These are phyloP conservation scores for Saccharomycopsis sp. DNA, from an alignment of 805 yeast species.

Conservation along the genomic window DNA sequence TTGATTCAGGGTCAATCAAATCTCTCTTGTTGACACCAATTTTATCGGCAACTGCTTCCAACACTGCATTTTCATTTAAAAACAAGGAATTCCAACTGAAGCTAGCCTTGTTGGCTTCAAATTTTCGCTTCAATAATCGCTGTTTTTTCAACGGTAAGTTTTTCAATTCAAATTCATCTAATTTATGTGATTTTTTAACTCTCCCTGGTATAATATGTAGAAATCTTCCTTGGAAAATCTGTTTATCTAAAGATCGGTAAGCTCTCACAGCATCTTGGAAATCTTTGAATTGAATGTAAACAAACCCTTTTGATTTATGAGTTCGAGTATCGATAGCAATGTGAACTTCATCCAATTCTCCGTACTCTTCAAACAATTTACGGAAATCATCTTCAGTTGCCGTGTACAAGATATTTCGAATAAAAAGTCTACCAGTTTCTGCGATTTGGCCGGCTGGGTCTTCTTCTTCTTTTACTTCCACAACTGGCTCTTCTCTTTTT, in stretches of 20 bases:
- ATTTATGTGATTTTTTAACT: slow-evolving; percentile 67
- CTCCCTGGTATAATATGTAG: slow-evolving; percentile 85
- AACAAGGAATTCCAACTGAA: slow-evolving; percentile 94
- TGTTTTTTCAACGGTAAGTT: slow-evolving; percentile 92
- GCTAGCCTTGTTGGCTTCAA: slow-evolving; percentile 76
- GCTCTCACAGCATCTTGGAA: slow-evolving; percentile 73
- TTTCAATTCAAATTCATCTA: slow-evolving; percentile 87
- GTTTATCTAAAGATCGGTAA: slow-evolving; percentile 67
- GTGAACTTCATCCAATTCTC: slow-evolving; percentile 81
- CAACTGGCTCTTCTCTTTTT: slow-evolving; percentile 15
- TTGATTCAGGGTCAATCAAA: slow-evolving; percentile 78
- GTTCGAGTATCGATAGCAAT: slow-evolving; percentile 87
- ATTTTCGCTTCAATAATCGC: slow-evolving; percentile 73
- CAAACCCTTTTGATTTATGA: slow-evolving; percentile 88
- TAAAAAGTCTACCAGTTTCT: slow-evolving; percentile 73
- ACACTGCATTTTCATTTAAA: slow-evolving; percentile 85
- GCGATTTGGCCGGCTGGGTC: slow-evolving; percentile 42
- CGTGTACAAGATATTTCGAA: slow-evolving; percentile 77
- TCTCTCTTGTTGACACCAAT: slow-evolving; percentile 80
- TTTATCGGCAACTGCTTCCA: slow-evolving; percentile 80
- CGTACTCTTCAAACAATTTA: slow-evolving; percentile 57
- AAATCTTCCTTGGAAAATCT: slow-evolving; percentile 89
- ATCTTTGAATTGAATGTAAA: slow-evolving; percentile 67
- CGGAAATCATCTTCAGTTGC: slow-evolving; percentile 75
- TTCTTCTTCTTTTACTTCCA: slow-evolving; percentile 24